Conservation (phyloP, 1,284 basidiomycete genomes). For the Marasmius tenuissimus region DNA sequence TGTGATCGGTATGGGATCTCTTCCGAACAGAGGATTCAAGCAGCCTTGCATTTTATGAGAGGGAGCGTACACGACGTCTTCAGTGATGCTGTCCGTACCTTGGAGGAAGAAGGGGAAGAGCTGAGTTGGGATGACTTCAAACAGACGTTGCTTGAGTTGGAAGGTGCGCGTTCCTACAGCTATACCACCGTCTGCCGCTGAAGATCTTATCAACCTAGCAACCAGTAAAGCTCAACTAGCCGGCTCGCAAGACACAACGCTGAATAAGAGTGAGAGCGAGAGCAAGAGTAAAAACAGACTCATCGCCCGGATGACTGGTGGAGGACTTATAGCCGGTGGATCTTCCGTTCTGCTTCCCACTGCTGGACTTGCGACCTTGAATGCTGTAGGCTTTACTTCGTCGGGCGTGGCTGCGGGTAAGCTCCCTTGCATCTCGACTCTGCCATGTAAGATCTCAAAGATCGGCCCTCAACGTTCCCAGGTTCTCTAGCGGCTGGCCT, state of each 20-base stretch:
- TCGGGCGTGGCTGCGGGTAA: constrained; percentile 1
- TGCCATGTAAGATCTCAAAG: background rate
- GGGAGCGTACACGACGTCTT: background rate
- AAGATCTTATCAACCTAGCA: background rate
- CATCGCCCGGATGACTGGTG: background rate
- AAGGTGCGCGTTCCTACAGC: background rate
- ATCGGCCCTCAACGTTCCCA: background rate
- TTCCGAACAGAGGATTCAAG: background rate
- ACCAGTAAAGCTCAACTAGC: background rate
- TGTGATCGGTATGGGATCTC: background rate
- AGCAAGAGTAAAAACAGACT: background rate
- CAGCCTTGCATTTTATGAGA: background rate
- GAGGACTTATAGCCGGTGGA: background rate
- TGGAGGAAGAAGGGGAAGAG: background rate
- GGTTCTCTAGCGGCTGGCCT: background rate
- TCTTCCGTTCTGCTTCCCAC: background rate
- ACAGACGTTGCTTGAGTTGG: background rate
- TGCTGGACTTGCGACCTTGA: background rate
- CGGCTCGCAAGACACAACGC: background rate
- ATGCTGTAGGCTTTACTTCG: background rate
- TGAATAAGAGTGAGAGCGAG: too few species aligned
- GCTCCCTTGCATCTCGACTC: background rate
- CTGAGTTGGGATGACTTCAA: background rate
- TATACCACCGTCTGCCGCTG: background rate
- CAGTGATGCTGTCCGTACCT: background rate